Base-by-base conservation (phyloP, 1,284 basidiomycete genomes). In the Moesziomyces parantarcticus region DNA sequence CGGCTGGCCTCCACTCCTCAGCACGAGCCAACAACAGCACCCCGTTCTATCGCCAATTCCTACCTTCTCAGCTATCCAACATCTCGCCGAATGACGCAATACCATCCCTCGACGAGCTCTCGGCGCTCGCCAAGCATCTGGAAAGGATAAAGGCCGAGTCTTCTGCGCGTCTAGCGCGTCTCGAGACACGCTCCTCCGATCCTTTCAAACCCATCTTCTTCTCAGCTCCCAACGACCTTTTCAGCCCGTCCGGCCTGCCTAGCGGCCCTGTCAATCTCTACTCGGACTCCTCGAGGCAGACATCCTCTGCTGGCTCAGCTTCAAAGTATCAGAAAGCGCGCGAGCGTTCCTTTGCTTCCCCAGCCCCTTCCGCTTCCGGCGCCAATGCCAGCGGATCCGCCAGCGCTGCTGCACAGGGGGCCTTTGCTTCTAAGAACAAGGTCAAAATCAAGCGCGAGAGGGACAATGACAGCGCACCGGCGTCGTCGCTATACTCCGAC, bases 1-100 rank as follows among this genome's bases (percentile, higher is more conserved):
- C 51, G 1, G 53, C 55, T 22, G 29, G 26, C 39, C 23, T 42
- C 13, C 26, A 46, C 5, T 42, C 58, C 4, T 39, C 51, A 16
- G 40, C 59, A 22, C 59, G 65, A 9, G 16, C 51, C 32, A 45
- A 50, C 44, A 40, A 20, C 22, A 52, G 20, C 42, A 48, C 42
- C 3, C 72, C 72, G 9, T 75, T 71, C 51, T 75, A 75, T 42
- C 72, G 72, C 21, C 72, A 71, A n/a, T 75, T 75, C n/a, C 60
- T 75, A 2, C 72, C 72, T 1, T 39, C 56, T 5, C 67, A 67
- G 58, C 67, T 71, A 11, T 61, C 67, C 47, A 61, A 65, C 20
- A 71, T 70, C 50, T 61, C 61, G 3, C 40, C 66, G 29, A 67
- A 64, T 20, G 72, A 75, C 42, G 26, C 72, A 16, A 75, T 75